Evolutionary conservation across 805 yeast genomes (phyloP).

Genomic region (Candida lessepsii): DNA sequence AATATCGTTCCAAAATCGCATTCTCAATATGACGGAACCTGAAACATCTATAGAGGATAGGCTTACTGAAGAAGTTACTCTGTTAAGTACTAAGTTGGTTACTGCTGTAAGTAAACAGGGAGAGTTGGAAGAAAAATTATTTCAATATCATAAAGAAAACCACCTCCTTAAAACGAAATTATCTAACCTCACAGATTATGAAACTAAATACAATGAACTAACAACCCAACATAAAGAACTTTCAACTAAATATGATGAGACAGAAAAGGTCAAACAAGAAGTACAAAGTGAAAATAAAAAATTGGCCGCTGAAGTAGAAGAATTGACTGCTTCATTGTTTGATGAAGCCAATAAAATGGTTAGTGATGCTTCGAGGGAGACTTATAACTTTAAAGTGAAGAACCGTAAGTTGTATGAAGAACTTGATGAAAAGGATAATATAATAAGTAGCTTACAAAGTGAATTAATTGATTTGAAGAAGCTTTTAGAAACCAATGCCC

Average conservation of each 20-base stretch:
- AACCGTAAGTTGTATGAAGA: conserved; percentile 53
- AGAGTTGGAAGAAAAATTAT: conserved; percentile 50
- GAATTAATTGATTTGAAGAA: conserved; percentile 69
- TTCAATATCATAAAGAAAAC: conserved; percentile 38
- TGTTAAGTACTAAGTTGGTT: conserved; percentile 57
- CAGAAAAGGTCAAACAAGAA: conserved; percentile 30
- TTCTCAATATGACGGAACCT: neutral
- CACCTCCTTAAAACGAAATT: conserved; percentile 24
- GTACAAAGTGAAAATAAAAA: conserved; percentile 62
- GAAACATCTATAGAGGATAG: conserved; percentile 23
- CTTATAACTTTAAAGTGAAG: conserved; percentile 56
- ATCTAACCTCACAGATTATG: conserved; percentile 22
- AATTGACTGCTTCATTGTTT: conserved; percentile 70
- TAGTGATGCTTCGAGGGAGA: conserved; percentile 68
- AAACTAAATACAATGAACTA: conserved; percentile 31
- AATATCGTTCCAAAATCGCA: no score
- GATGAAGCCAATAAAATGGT: conserved; percentile 87
- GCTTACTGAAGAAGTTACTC: conserved; percentile 53
- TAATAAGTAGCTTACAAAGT: conserved; percentile 61
- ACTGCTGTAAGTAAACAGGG: conserved; percentile 60
- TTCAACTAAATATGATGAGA: neutral
- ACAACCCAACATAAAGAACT: conserved; percentile 21
- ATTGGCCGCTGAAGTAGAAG: conserved; percentile 74
- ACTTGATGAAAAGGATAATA: conserved; percentile 64
- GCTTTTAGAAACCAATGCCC: conserved; percentile 47